Conservation (phyloP, 2,329 filamentous ascomycete species). For the Pyrenochaeta sp. region DNA sequence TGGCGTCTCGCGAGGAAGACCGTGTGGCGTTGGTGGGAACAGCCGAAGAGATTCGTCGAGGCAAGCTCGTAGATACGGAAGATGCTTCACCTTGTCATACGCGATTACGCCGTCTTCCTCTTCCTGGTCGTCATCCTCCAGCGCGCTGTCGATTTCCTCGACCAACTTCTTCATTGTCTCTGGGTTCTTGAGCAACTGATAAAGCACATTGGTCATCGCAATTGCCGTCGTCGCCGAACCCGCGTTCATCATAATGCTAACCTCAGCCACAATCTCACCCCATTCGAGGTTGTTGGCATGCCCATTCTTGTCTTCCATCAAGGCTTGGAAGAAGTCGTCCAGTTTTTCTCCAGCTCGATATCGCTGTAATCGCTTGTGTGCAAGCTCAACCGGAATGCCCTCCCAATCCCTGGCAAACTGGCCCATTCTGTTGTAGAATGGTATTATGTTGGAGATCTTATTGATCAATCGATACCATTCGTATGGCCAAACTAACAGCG, state of each 20-base stretch:
- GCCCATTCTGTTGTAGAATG: slow-evolving; percentile 52
- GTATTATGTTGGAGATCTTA: slow-evolving; percentile 57
- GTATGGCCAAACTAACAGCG: slow-evolving; percentile 59
- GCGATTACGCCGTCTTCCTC: slow-evolving; percentile 32
- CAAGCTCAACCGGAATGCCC: slow-evolving; percentile 58
- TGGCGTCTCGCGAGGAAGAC: slow-evolving; percentile 46
- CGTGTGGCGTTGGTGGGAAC: slow-evolving; percentile 54
- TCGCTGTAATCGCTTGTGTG: slow-evolving; percentile 53
- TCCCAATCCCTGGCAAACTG: slow-evolving; percentile 54
- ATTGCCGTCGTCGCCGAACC: slow-evolving; percentile 62
- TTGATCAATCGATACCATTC: slow-evolving; percentile 59
- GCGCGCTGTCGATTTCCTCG: slow-evolving; percentile 36
- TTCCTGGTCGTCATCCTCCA: slow-evolving; percentile 37
- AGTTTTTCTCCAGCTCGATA: slow-evolving; percentile 62
- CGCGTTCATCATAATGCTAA: slow-evolving; percentile 60
- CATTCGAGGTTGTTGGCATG: slow-evolving; percentile 59
- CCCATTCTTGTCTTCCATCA: slow-evolving; percentile 62
- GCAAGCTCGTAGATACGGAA: slow-evolving; percentile 50
- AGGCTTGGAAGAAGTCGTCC: slow-evolving; percentile 64
- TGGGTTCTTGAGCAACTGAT: slow-evolving; percentile 60
- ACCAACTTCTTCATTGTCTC: slow-evolving; percentile 29
- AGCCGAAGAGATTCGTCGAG: slow-evolving; percentile 56
- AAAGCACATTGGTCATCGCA: slow-evolving; percentile 62
- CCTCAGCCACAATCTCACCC: slow-evolving; percentile 66
- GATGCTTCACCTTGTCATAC: slow-evolving; percentile 39